Conservation (phyloP, 192 early-diverging fungal species). For the Phycomyces nitens region DNA sequence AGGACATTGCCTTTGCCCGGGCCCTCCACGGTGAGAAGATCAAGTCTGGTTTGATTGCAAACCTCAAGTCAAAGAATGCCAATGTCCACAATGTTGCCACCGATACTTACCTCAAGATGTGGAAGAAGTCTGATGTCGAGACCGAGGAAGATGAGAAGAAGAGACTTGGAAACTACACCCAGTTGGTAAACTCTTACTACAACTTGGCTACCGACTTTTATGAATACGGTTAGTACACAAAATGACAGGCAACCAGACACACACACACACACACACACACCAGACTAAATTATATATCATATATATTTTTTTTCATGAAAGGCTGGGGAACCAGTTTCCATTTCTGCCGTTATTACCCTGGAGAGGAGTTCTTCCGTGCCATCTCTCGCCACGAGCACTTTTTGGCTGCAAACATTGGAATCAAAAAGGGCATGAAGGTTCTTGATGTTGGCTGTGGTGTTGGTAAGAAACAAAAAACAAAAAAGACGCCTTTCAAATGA, state of each 20-base stretch:
- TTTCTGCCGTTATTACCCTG: conserved; percentile 79
- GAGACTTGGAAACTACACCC: conserved; percentile 58
- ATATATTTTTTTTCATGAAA: no score
- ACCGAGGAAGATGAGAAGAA: conserved; percentile 60
- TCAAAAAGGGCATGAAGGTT: conserved; percentile 67
- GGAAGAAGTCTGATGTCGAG: conserved; percentile 50
- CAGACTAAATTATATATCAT: no score
- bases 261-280: no score
- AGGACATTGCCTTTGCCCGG: conserved; percentile 51
- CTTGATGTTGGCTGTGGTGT: conserved; percentile 97
- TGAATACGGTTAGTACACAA: conserved; percentile 51
- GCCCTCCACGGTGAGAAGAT: conserved; percentile 50
- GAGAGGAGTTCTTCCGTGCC: conserved; percentile 72
- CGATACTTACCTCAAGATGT: conserved; percentile 69
- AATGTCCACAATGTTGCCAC: conserved; percentile 63
- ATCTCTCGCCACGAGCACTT: conserved; percentile 92
- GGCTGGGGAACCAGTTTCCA: conserved; percentile 93
- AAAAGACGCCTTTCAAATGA: no score
- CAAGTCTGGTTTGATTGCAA: conserved; percentile 39
- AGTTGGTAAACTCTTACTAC: conserved; percentile 78
- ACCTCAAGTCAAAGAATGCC: conserved; percentile 62
- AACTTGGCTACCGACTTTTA: conserved; percentile 84
- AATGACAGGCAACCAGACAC: no score
- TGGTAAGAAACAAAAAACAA: conserved; percentile 50
- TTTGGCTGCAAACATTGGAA: conserved; percentile 69